phyloP scores from a whole-genome alignment of 2,329 filamentous ascomycete species.

The Ophiosphaerella narmari region DNA sequence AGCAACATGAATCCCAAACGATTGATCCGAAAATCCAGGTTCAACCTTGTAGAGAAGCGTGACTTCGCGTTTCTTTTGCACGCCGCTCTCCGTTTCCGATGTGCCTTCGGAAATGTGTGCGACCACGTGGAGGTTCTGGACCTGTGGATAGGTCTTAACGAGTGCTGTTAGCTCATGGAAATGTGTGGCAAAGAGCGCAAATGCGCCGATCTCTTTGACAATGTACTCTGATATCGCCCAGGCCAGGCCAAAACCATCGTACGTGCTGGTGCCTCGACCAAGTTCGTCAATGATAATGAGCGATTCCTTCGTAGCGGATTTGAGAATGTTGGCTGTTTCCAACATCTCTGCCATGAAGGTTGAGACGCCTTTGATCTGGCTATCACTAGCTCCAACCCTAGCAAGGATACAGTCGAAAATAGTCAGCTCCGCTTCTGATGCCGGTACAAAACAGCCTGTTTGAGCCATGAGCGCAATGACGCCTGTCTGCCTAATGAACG shows the following conservation, averaged over 20 bases:
- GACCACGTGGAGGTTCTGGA: conserved; percentile 92
- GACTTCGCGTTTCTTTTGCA: conserved; percentile 67
- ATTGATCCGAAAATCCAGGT: conserved; percentile 93
- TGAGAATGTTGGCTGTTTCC: conserved; percentile 97
- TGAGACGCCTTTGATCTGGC: conserved; percentile 94
- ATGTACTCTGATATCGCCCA: conserved; percentile 99
- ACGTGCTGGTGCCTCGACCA: conserved; percentile 93
- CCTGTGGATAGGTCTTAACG: conserved; percentile 82
- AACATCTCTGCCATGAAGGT: conserved; percentile 99
- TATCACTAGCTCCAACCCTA: conserved; percentile 92
- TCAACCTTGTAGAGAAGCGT: conserved; percentile 97
- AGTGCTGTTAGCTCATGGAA: conserved; percentile 97
- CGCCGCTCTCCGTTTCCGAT: conserved; percentile 50
- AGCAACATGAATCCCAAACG: conserved; percentile 96
- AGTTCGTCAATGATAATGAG: conserved; percentile 99
- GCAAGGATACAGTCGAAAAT: conserved; percentile 98
- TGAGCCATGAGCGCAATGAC: conserved; percentile 98
- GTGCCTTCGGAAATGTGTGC: conserved; percentile 75
- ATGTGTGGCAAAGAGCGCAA: conserved; percentile 94
- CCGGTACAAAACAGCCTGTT: conserved; percentile 94
- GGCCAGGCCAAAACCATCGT: conserved; percentile 97
- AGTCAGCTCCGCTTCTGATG: conserved; percentile 84
- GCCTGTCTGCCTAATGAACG: conserved; percentile 95
- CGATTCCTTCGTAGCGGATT: conserved; percentile 91
- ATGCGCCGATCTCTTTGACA: conserved; percentile 90